Conservation (phyloP, 768 basidiomycete genomes). For the Kwoniella dendrophila region DNA sequence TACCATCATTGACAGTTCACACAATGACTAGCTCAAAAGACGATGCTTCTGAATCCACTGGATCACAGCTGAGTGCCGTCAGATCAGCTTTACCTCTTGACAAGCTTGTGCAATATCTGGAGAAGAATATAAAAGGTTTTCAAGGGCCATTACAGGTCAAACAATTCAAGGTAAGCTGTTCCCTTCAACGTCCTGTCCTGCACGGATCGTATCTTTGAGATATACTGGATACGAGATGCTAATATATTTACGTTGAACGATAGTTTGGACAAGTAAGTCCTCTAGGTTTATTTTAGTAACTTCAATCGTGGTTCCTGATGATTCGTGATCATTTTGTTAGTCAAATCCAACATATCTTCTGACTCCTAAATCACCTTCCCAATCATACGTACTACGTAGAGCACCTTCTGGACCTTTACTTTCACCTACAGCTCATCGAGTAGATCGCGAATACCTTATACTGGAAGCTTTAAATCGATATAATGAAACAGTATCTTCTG, state of each 20-base stretch:
- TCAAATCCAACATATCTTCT: conserved; percentile 97
- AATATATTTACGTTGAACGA: background rate
- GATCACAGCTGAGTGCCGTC: conserved; percentile 32
- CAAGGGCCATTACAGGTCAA: conserved; percentile 72
- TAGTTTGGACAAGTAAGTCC: conserved; percentile 89
- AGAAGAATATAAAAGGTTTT: conserved; percentile 63
- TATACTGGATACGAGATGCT: too few species aligned
- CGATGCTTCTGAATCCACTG: background rate
- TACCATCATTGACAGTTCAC: too few species aligned
- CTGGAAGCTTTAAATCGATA: conserved; percentile 74
- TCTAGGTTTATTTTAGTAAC: background rate
- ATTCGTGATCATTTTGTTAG: conserved; percentile 57
- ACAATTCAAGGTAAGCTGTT: conserved; percentile 79
- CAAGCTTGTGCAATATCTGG: conserved; percentile 60
- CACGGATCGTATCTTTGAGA: too few species aligned
- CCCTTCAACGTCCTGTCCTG: too few species aligned
- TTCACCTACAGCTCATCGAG: conserved; percentile 88
- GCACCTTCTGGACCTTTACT: conserved; percentile 86
- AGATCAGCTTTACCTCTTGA: conserved; percentile 41
- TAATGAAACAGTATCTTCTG: conserved; percentile 62
- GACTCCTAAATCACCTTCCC: conserved; percentile 67
- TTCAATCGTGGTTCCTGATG: background rate
- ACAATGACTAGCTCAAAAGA: background rate
- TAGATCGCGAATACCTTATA: conserved; percentile 89
- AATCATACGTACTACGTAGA: conserved; percentile 82